phyloP scores from a whole-genome alignment of 2,329 filamentous ascomycete species.

The Corinectria fuckeliana region DNA sequence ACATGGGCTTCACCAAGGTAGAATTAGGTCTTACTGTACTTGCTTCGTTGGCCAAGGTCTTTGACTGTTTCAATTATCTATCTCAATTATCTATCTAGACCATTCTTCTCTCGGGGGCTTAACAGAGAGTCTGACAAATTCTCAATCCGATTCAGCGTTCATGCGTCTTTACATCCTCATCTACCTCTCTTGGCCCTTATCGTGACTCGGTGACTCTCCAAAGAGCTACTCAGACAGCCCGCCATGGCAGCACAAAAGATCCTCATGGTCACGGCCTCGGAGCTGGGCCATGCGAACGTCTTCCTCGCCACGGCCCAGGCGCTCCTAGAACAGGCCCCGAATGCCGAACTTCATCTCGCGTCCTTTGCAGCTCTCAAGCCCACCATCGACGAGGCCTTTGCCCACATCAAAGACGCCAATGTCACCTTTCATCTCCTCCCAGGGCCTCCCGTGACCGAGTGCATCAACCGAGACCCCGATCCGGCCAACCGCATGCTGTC shows the following conservation, averaged over 20 bases:
- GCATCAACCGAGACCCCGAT: background rate
- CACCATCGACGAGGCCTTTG: background rate
- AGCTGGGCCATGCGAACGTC: slow-evolving; percentile 17
- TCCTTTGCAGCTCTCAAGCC: background rate
- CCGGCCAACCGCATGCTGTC: background rate
- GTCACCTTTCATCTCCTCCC: background rate
- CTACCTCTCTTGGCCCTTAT: too few species aligned
- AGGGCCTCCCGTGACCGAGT: background rate
- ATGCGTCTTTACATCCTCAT: too few species aligned
- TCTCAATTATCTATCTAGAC: too few species aligned
- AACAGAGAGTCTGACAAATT: too few species aligned
- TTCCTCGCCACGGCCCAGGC: slow-evolving; percentile 5
- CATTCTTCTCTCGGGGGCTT: too few species aligned
- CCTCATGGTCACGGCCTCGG: background rate
- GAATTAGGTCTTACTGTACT: too few species aligned
- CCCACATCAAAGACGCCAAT: background rate
- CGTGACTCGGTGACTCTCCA: too few species aligned
- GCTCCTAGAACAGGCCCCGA: background rate
- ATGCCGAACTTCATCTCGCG: slow-evolving; percentile 3
- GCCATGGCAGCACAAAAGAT: background rate
- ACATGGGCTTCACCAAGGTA: too few species aligned
- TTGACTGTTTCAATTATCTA: too few species aligned
- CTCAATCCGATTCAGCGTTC: too few species aligned
- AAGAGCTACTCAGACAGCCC: background rate
- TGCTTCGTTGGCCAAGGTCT: too few species aligned